Conservation (phyloP, 2,329 filamentous ascomycete species). For the Neobulgaria alba region DNA sequence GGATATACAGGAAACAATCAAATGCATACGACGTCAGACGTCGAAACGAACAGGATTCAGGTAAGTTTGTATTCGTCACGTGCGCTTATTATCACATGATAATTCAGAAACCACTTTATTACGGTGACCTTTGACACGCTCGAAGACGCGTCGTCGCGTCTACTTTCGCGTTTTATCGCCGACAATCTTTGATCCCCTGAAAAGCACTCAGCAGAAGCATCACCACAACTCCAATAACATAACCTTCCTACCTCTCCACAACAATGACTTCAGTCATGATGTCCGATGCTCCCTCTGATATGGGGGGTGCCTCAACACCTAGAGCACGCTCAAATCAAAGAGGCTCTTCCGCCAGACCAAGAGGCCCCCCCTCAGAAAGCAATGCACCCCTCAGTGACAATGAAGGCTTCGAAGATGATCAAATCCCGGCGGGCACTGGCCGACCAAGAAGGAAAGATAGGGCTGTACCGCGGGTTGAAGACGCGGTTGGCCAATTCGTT, state of each 20-base stretch:
- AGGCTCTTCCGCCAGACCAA: slow-evolving; percentile 27
- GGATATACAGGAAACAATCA: too few species aligned
- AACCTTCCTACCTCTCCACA: slow-evolving; percentile 8
- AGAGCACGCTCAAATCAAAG: slow-evolving; percentile 15
- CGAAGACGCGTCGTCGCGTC: not conserved
- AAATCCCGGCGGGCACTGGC: slow-evolving; percentile 46
- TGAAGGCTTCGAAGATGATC: slow-evolving; percentile 53
- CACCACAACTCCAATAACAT: too few species aligned
- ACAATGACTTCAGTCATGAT: slow-evolving; percentile 28
- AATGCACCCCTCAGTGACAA: slow-evolving; percentile 52
- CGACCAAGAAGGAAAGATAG: slow-evolving; percentile 34
- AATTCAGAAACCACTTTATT: not conserved
- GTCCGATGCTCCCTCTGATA: slow-evolving; percentile 25
- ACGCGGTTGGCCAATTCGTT: slow-evolving; percentile 65
- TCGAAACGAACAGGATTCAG: too few species aligned
- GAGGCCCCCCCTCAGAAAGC: slow-evolving; percentile 52
- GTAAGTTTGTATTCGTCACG: too few species aligned
- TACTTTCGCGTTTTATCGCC: slow-evolving; percentile 2
- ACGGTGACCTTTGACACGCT: not conserved
- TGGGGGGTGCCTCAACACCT: slow-evolving; percentile 21
- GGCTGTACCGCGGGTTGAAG: slow-evolving; percentile 63
- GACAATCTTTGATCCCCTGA: slow-evolving; percentile 18
- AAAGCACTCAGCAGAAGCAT: slow-evolving; percentile 10
- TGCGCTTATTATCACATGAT: too few species aligned
- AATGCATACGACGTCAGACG: too few species aligned